Evolutionary conservation across 192 early-diverging fungal genomes (phyloP).

Genomic region (Podila epigama): DNA sequence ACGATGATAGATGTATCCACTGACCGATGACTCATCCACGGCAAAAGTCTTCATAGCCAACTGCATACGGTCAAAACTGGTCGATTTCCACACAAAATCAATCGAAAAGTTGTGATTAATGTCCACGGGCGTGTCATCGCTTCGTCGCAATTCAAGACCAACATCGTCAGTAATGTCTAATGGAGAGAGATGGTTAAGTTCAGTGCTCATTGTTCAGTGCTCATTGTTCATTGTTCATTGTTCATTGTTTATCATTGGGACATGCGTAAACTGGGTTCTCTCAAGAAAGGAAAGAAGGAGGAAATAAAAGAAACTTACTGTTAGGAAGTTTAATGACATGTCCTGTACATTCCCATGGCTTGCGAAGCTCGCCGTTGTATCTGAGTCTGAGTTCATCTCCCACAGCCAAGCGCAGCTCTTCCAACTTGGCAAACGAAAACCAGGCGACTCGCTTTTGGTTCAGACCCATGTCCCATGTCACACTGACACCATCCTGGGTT

Average conservation of each 20-base stretch:
- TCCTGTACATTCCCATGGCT: slow-evolving; percentile 87
- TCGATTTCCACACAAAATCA: slow-evolving; percentile 99
- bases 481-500: slow-evolving; percentile 92
- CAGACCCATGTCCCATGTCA: slow-evolving; percentile 97
- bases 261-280: neutral
- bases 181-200: slow-evolving; percentile 9
- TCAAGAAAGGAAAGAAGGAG: neutral
- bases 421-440: slow-evolving; percentile 93
- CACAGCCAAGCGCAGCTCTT: slow-evolving; percentile 91
- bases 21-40: slow-evolving; percentile 91
- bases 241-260: neutral
- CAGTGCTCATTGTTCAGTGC: too few relatives aligned
- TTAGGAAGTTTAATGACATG: slow-evolving; percentile 97
- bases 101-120: slow-evolving; percentile 92
- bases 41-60: slow-evolving; percentile 96
- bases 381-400: slow-evolving; percentile 93
- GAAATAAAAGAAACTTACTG: slow-evolving; percentile 59
- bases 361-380: slow-evolving; percentile 86
- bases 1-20: slow-evolving; percentile 94
- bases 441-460: slow-evolving; percentile 93
- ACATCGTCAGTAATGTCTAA: slow-evolving; percentile 92
- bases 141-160: slow-evolving; percentile 82
- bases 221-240: neutral
- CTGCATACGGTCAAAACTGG: slow-evolving; percentile 98
- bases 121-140: slow-evolving; percentile 75